A percentile compares a stretch with the other conserved stretches of the same genome.
phyloP scores from a whole-genome alignment of 352 stramenopile genomes.

The Globisporangium lucens region DNA sequence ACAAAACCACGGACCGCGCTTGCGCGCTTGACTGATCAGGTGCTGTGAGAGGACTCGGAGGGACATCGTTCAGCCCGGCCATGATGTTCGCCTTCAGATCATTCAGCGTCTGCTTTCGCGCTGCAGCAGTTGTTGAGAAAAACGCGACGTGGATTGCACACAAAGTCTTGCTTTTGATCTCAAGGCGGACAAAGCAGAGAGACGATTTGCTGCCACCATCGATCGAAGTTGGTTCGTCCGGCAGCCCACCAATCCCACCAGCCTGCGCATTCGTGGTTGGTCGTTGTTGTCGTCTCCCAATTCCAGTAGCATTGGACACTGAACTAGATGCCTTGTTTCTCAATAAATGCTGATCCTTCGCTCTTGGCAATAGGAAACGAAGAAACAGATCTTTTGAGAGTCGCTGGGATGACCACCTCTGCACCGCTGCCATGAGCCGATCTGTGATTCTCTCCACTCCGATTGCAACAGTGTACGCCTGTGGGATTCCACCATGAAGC shows the following conservation, averaged over 20 bases:
- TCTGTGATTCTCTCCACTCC: conserved; percentile 61
- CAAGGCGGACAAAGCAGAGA: conserved; percentile 80
- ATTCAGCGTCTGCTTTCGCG: conserved; percentile 59
- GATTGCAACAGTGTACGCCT: conserved; percentile 34
- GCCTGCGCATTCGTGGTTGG: conserved; percentile 20
- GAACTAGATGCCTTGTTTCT: conserved; percentile 21
- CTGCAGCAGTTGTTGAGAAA: conserved; percentile 66
- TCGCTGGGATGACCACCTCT: conserved; percentile 77
- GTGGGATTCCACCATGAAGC: conserved; percentile 25
- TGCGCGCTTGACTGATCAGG: conserved; percentile 1
- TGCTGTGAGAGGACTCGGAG: conserved; percentile 12
- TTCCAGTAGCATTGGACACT: conserved; percentile 10
- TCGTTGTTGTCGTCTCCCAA: conserved; percentile 27
- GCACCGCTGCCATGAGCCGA: conserved; percentile 47
- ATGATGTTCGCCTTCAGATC: conserved; percentile 73
- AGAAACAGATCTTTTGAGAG: conserved; percentile 80
- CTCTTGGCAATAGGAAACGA: conserved; percentile 49
- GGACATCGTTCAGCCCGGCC: conserved; percentile 44
- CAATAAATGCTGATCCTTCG: conserved; percentile 13
- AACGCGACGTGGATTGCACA: conserved; percentile 84
- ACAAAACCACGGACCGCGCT: conserved; percentile 39
- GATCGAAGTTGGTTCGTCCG: conserved; percentile 14
- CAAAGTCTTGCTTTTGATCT: conserved; percentile 78
- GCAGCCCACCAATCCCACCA: conserved; percentile 4
- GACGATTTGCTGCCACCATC: conserved; percentile 45